A percentile compares a stretch with the other conserved stretches of the same genome.
phyloP scores from a whole-genome alignment of 179 eudicot genomes.

The Drosera spatulata region DNA sequence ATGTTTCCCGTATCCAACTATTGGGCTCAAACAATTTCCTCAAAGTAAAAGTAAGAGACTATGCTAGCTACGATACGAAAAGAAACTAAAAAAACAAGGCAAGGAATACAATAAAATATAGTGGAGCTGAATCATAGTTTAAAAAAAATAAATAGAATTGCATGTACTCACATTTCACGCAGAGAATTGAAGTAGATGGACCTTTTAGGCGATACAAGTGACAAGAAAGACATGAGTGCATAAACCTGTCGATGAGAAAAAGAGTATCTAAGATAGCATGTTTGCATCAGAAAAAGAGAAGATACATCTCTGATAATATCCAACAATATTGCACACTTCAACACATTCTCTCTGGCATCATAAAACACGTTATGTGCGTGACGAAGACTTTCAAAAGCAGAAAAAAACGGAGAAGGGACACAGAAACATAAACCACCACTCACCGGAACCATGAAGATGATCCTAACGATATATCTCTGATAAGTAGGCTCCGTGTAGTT shows the following conservation, averaged over 20 bases:
- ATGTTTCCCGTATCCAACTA: too few species aligned
- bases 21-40: background rate
- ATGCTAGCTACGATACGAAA: background rate
- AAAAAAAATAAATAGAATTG: background rate
- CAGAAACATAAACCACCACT: constrained; percentile 21
- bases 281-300: too few species aligned
- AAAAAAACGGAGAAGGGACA: background rate
- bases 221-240: constrained; percentile 82
- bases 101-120: background rate
- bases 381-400: too few species aligned
- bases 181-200: constrained; percentile 82
- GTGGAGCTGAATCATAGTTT: background rate
- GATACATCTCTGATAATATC: too few species aligned
- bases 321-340: too few species aligned
- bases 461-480: constrained; percentile 93
- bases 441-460: constrained; percentile 97
- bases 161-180: constrained; percentile 78
- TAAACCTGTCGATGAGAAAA: constrained; percentile 57
- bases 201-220: constrained; percentile 58
- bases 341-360: too few species aligned
- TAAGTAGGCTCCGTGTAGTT: constrained; percentile 94
- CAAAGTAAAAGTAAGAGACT: background rate
- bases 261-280: background rate
- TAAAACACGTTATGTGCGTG: too few species aligned
- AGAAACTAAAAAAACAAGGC: background rate